Evolutionary conservation across 257 asterid species (phyloP), one percentile per base, ranked within the genome.

Genomic region (Hygrophila difformis): DNA sequence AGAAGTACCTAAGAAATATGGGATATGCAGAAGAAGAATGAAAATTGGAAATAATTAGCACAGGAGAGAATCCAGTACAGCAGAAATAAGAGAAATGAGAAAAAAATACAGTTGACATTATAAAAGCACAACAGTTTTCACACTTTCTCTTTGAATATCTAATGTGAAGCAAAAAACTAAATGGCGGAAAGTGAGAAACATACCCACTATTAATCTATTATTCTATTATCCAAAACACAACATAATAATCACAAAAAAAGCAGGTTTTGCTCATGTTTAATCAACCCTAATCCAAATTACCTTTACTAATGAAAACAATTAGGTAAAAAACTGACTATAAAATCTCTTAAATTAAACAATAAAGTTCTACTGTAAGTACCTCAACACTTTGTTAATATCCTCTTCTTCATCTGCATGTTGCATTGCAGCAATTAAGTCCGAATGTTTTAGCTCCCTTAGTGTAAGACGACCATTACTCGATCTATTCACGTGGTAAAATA

Each of bases 401-500:
- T 88, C 97, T 65, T 88, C 97, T 64, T 88, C 97, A 51, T 84
- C 97, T 11, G 92, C 97, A 76, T 88, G 94, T 60, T 81, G 95
- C 97, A 88, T 88, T 26, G 97, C 97, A 65, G 77, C 66, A 68
- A 88, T 67, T 63, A 88, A 78, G 64, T 88, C 76, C 18, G 95
- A 81, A 41, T 84, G 87, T 69, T 74, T 88, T 61, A 88, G 81
- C 86, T 84, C 97, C 71, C 76, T 78, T 57, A 88, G 89, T 65
- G 95, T 76, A 74, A 88, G 94, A 53, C 66, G 86, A 44, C 95
- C 89, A 69, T 81, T 84, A 66, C 88, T 84, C 74, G 77, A 54
- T 78, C 97, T 79, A 74, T 88, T 88, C 72, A 78, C 94, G 64
- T 84, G 84, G 86, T 88, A 88, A 77, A 81, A 88, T 72, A 88